Conservation (phyloP, 306 rosid genomes). For the Rosa chinensis region DNA sequence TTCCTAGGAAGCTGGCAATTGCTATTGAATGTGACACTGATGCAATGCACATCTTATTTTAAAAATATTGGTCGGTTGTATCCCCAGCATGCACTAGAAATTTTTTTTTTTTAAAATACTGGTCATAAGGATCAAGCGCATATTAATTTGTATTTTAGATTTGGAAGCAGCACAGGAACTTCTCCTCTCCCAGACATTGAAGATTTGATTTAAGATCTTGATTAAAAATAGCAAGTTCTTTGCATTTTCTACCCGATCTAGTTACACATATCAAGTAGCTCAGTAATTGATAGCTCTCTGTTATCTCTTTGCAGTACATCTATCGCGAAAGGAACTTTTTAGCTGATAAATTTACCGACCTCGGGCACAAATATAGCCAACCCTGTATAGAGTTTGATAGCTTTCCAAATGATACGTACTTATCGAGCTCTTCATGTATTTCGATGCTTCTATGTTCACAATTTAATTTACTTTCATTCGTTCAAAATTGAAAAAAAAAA, state of each 20-base stretch:
- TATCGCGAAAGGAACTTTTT: too few species aligned
- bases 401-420: too few species aligned
- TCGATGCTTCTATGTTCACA: too few species aligned
- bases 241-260: too few species aligned
- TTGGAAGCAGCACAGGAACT: conserved; percentile 5
- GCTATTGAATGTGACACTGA: conserved; percentile 17
- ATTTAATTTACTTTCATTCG: too few species aligned
- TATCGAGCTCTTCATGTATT: too few species aligned
- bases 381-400: too few species aligned
- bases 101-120: background rate
- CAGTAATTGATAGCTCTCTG: background rate
- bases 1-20: conserved; percentile 47
- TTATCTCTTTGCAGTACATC: too few species aligned
- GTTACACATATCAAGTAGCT: background rate
- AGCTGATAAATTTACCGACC: too few species aligned
- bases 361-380: too few species aligned
- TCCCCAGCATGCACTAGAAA: background rate
- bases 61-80: conserved; percentile 18
- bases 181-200: background rate
- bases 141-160: background rate
- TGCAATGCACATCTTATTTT: conserved; percentile 15
- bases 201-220: background rate
- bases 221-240: background rate
- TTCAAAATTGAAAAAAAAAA: too few species aligned
- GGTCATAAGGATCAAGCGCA: background rate